phyloP scores from a whole-genome alignment of 805 yeast species.

The Middelhovenomyces tepae region DNA sequence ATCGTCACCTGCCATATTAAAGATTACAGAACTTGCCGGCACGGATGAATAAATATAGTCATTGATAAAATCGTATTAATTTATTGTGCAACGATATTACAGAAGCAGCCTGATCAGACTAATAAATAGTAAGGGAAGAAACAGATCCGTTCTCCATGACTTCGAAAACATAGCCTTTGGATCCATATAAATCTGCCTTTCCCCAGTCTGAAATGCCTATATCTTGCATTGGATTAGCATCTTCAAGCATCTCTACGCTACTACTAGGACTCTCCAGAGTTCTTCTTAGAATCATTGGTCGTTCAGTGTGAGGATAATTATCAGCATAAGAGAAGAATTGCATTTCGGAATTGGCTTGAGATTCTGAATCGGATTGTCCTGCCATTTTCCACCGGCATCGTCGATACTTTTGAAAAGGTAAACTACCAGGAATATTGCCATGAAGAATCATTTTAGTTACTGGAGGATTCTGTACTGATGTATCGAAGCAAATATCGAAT shows the following conservation, averaged over 20 bases:
- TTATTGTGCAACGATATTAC: too few species aligned
- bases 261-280: slow-evolving; percentile 22
- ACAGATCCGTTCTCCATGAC: slow-evolving; percentile 15
- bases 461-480: slow-evolving; percentile 24
- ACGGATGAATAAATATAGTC: too few species aligned
- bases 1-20: too few species aligned
- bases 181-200: slow-evolving; percentile 16
- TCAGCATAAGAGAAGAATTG: too few species aligned
- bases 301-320: too few species aligned
- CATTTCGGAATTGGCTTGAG: too few species aligned
- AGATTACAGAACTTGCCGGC: too few species aligned
- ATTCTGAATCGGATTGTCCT: too few species aligned
- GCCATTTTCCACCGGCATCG: too few species aligned
- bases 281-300: slow-evolving; percentile 20
- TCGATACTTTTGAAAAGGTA: slow-evolving; percentile 49
- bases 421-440: slow-evolving; percentile 45
- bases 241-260: slow-evolving; percentile 22
- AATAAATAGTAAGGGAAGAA: slow-evolving; percentile 16
- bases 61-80: too few species aligned
- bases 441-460: slow-evolving; percentile 44
- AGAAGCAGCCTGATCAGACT: too few species aligned
- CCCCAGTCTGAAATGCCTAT: slow-evolving; percentile 16
- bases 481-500: slow-evolving; percentile 44
- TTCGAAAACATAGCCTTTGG: slow-evolving; percentile 16
- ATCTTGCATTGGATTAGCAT: slow-evolving; percentile 4